Base-by-base conservation (phyloP, 202 grass and related monocot species). In the Schoenoplectus triqueter region DNA sequence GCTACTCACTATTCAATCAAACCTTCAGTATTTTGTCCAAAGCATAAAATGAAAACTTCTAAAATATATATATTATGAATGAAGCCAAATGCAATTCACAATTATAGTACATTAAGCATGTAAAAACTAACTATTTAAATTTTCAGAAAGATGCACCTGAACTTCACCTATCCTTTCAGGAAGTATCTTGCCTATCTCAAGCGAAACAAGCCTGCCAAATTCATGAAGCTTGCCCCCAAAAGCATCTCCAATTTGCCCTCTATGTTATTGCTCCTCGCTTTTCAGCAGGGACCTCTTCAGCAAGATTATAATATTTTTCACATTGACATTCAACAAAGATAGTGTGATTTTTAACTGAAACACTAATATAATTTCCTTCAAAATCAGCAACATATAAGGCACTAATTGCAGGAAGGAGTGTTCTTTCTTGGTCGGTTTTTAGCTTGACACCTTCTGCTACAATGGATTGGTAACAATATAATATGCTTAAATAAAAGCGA, bases 171-270 rank as follows among this genome's bases (percentile, higher is more conserved):
- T 95, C 71, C 96, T 91, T 95, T 99, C 93, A 60, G 96, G 96
- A 80, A 99, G 91, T 88, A 99, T 99, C 83, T 99, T 99, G 52
- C 93, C 96, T 93, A 99, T 99, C 86, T 99, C 96, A 41, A 95
- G 93, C 67, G 96, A 99, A 14, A 99, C 91, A 85, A 99, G 93
- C 74, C 90, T 91, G 80, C 96, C 96, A 82, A 99, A 88, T 83
- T 90, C 84, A 88, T 95, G 79, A 55, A 99, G 91, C 69, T 99
- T 99, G 80, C 73, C 84, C 84, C 96, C 90, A 54, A 99, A 63
- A 72, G 96, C 93, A 82, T 99, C 96, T 57, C 96, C 96, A 46
- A 98, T 98, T 90, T 98, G 93, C 77, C 96, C 91, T 78, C 31
- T 31, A 31, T 31, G 95, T 93, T 79, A 99, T 95, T 84, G 95